Conservation (phyloP, 768 basidiomycete species). For the Pleurotus ostreatus region DNA sequence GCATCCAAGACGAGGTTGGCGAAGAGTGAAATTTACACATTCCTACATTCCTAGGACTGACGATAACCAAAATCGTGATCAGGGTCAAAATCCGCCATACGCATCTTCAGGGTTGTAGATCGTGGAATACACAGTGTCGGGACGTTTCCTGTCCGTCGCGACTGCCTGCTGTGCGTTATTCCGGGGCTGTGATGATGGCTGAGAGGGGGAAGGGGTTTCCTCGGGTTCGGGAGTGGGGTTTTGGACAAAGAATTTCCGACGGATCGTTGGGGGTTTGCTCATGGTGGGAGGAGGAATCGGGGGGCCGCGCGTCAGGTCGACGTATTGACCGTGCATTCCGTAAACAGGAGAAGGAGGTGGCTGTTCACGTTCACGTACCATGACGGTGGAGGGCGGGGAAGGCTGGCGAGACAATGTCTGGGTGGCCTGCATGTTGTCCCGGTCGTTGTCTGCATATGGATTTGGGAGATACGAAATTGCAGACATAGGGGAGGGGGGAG, state of each 20-base stretch:
- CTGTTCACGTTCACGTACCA: neutral
- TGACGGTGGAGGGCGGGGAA: neutral
- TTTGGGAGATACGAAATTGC: slow-evolving; percentile 1
- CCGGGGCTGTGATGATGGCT: neutral
- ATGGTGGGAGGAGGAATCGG: neutral
- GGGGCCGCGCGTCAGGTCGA: neutral
- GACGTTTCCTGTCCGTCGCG: slow-evolving; percentile 18
- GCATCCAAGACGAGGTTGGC: neutral
- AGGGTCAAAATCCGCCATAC: slow-evolving; percentile 44
- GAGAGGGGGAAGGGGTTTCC: neutral
- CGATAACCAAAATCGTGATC: neutral
- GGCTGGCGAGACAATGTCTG: neutral
- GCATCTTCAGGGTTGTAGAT: slow-evolving; percentile 47
- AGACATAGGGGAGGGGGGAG: neutral
- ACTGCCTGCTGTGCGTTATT: neutral
- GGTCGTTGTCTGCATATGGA: neutral
- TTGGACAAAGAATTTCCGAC: neutral
- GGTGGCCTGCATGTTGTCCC: neutral
- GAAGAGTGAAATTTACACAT: neutral
- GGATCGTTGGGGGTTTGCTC: neutral
- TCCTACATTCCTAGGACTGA: neutral
- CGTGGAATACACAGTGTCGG: slow-evolving; percentile 27
- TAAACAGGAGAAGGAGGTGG: neutral
- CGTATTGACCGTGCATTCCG: slow-evolving; percentile 4
- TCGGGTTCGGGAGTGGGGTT: neutral